These are phyloP conservation scores for Boletales sp. DNA, from an alignment of 768 basidiomycete species.

Conservation along the genomic window DNA sequence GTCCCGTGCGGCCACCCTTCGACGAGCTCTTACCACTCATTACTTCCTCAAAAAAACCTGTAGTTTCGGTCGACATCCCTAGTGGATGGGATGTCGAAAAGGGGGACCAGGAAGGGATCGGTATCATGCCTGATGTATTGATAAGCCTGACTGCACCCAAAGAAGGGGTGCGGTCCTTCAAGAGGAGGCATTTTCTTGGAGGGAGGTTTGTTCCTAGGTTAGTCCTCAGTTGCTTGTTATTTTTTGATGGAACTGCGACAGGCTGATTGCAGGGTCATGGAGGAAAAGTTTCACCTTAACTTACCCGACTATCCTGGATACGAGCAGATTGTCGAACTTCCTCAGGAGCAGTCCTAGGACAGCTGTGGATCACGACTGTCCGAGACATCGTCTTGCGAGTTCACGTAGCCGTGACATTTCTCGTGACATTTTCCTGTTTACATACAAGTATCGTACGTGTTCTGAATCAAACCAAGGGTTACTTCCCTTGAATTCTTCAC, in stretches of 20 bases:
- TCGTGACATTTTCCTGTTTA: no score
- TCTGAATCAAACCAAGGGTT: no score
- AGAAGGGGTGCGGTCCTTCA: conserved; percentile 73
- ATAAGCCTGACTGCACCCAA: conserved; percentile 95
- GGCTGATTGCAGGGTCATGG: conserved; percentile 50
- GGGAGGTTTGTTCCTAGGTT: conserved; percentile 91
- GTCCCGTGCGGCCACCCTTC: conserved; percentile 88
- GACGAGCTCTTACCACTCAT: conserved; percentile 69
- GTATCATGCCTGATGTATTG: conserved; percentile 77
- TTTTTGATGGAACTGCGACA: conserved; percentile 1
- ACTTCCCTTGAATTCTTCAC: no score
- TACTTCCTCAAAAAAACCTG: conserved; percentile 62
- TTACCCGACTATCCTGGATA: conserved; percentile 77
- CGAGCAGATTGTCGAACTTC: conserved; percentile 83
- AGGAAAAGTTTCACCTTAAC: conserved; percentile 72
- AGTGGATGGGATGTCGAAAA: conserved; percentile 94
- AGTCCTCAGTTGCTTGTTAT: conserved; percentile 22
- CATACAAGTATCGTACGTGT: no score
- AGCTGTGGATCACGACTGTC: no score
- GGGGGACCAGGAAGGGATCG: conserved; percentile 49
- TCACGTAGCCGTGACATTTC: no score
- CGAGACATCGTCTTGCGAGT: no score
- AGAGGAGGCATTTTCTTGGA: conserved; percentile 86
- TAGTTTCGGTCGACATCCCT: conserved; percentile 94
- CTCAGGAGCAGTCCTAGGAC: conserved; percentile 1